Evolutionary conservation across 768 basidiomycete genomes (phyloP), one percentile per base, ranked within the genome.

Genomic region (Mycena floridula): DNA sequence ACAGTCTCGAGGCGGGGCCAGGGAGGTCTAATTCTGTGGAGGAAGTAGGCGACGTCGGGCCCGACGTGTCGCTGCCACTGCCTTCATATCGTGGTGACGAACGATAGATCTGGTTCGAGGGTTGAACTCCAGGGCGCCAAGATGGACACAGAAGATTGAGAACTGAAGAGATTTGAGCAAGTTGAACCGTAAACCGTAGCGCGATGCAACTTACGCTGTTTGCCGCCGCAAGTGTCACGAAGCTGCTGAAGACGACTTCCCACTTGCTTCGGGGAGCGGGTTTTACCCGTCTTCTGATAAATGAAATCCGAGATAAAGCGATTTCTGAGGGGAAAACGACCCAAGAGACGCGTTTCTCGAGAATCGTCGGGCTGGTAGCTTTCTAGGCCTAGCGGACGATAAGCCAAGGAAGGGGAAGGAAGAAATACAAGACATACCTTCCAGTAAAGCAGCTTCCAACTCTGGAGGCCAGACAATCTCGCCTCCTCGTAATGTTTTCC

Each of bases 221-320:
- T 68, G 47, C 81, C 79, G 37, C 68, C 65, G 52, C 75, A 69
- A 3, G 79, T 80, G 54, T 85, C 81, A 49, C 80, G 66, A 37
- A 85, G 66, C 52, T 84, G 82, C 54, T 85, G 82, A 35, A 85
- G 66, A 37, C 82, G 74, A 54, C 79, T 81, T 25, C 82, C 81
- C 40, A 85, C 81, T 58, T 84, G 82, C 58, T 84, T 84, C 18
- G 82, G 66, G 12, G 82, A 80, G 52, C 82, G 68, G 21, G 62
- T 61, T 51, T 72, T 69, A 6, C 79, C 77, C 3, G 82, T 84
- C 18, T 60, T 61, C 16, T 64, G 59, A 55, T 70, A 70, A 56
- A 85, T 82, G 59, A 79, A 73, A 47, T 82, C 71, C 38, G 82
- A 76, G 52, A 84, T 80, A 59, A 72, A 81, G 30, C 74, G 73